phyloP scores from a whole-genome alignment of 345 rosid genomes.

The Euclidium syriacum region DNA sequence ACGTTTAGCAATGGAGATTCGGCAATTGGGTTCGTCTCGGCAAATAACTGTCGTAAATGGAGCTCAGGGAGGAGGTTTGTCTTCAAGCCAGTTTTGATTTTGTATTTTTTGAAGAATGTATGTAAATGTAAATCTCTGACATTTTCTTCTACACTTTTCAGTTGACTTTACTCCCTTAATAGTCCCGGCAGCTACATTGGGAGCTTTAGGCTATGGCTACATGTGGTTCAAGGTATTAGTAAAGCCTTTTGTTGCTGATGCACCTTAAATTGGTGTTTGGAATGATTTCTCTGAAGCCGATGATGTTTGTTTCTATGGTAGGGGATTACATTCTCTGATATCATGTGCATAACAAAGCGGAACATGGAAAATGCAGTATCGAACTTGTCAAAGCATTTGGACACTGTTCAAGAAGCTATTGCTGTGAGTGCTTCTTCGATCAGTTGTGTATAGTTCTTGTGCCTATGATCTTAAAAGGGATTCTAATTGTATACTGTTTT shows the following conservation, averaged over 20 bases:
- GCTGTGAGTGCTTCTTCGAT: slow-evolving; percentile 43
- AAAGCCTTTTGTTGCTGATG: no score
- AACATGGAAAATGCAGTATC: slow-evolving; percentile 74
- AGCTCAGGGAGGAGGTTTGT: slow-evolving; percentile 46
- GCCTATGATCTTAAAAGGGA: background rate
- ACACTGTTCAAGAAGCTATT: slow-evolving; percentile 68
- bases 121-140: background rate
- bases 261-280: background rate
- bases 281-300: background rate
- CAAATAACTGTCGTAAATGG: slow-evolving; percentile 82
- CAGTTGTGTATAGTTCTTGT: slow-evolving; percentile 16
- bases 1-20: slow-evolving; percentile 60
- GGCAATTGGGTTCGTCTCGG: slow-evolving; percentile 55
- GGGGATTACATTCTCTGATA: slow-evolving; percentile 88
- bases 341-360: slow-evolving; percentile 82
- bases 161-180: slow-evolving; percentile 55
- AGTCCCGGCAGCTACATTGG: slow-evolving; percentile 73
- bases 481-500: slow-evolving; percentile 1
- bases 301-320: slow-evolving; percentile 22
- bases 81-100: background rate
- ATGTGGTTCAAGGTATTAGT: slow-evolving; percentile 99
- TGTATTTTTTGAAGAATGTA: background rate
- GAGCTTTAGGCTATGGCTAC: slow-evolving; percentile 94
- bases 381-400: slow-evolving; percentile 80
- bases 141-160: slow-evolving; percentile 7